phyloP scores from a whole-genome alignment of 2,329 filamentous ascomycete genomes.

The Pseudogymnoascus sp. region DNA sequence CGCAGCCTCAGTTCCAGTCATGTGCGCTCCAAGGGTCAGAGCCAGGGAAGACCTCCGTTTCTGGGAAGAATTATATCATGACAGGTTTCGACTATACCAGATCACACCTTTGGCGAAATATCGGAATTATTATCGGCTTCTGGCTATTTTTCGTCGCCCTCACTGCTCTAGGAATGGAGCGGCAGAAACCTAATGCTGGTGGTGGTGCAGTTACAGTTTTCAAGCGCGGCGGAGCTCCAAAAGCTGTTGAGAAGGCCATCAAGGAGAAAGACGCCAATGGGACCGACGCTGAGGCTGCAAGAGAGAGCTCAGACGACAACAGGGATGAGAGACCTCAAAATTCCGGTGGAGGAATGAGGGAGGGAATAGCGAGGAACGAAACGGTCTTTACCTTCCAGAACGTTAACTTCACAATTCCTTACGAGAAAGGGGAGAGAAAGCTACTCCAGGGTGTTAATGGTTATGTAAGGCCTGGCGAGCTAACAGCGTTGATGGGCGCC shows the following conservation, averaged over 20 bases:
- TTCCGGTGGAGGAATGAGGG: constrained; percentile 32
- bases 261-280: constrained; percentile 41
- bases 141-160: constrained; percentile 43
- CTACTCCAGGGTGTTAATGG: constrained; percentile 56
- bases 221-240: constrained; percentile 58
- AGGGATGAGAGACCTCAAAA: constrained; percentile 18
- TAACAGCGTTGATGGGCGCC: constrained; percentile 57
- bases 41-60: constrained; percentile 46
- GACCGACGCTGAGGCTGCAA: constrained; percentile 24
- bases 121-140: constrained; percentile 46
- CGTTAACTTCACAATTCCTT: constrained; percentile 66
- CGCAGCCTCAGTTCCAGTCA: constrained; percentile 41
- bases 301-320: constrained; percentile 21
- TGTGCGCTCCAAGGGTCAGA: constrained; percentile 53
- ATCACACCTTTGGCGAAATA: constrained; percentile 55
- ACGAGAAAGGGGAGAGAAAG: constrained; percentile 52
- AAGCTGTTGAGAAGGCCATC: constrained; percentile 42
- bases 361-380: constrained; percentile 53
- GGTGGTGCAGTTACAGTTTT: constrained; percentile 54
- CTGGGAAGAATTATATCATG: constrained; percentile 50
- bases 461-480: constrained; percentile 54
- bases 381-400: constrained; percentile 49
- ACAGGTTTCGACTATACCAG: constrained; percentile 48
- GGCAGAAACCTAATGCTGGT: constrained; percentile 52
- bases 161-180: constrained; percentile 35